Evolutionary conservation across 805 yeast species (phyloP).

Genomic region (Yamadazyma akitaensis): DNA sequence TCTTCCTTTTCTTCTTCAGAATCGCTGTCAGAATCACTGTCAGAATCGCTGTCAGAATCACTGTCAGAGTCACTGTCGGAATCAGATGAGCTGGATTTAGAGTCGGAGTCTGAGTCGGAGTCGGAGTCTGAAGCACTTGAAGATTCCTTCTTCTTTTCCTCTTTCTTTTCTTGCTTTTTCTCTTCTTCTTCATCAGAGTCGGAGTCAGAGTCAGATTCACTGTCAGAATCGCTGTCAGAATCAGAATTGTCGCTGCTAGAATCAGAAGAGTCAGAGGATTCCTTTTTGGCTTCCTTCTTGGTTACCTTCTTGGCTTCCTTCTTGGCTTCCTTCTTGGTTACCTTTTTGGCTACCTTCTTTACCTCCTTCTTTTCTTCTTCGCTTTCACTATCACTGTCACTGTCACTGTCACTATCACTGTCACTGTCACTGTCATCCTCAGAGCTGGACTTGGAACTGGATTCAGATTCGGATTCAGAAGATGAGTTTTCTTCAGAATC

Average conservation of each 20-base stretch:
- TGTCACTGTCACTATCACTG: slow-evolving; percentile 28
- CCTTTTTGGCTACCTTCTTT: slow-evolving; percentile 7
- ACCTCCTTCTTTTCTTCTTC: slow-evolving; percentile 4
- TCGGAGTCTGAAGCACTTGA: slow-evolving; percentile 2
- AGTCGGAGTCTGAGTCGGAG: slow-evolving; percentile 2
- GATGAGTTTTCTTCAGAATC: slow-evolving; percentile 5
- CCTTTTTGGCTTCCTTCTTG: slow-evolving; percentile 15
- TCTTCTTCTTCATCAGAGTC: slow-evolving; percentile 12
- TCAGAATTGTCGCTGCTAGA: slow-evolving; percentile 26
- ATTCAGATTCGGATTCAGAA: slow-evolving; percentile 17
- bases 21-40: slow-evolving; percentile 14
- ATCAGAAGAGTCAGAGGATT: slow-evolving; percentile 26
- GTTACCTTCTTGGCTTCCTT: slow-evolving; percentile 14
- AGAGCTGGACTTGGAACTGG: slow-evolving; percentile 18
- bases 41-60: slow-evolving; percentile 3
- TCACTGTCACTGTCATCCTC: slow-evolving; percentile 28
- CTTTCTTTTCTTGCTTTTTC: slow-evolving; percentile 6
- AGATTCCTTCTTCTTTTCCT: slow-evolving; percentile 3
- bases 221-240: slow-evolving; percentile 12
- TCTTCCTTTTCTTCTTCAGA: slow-evolving; percentile 24
- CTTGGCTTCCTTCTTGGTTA: slow-evolving; percentile 1
- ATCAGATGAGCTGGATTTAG: slow-evolving; percentile 26
- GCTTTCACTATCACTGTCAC: slow-evolving; percentile 10
- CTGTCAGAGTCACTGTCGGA: slow-evolving; percentile 18
- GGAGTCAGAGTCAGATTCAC: slow-evolving; percentile 12